Percentiles rank a stretch among this genome's conserved stretches.
Conservation (phyloP, 495 filamentous ascomycete genomes). For the Articulospora tetracladia region DNA sequence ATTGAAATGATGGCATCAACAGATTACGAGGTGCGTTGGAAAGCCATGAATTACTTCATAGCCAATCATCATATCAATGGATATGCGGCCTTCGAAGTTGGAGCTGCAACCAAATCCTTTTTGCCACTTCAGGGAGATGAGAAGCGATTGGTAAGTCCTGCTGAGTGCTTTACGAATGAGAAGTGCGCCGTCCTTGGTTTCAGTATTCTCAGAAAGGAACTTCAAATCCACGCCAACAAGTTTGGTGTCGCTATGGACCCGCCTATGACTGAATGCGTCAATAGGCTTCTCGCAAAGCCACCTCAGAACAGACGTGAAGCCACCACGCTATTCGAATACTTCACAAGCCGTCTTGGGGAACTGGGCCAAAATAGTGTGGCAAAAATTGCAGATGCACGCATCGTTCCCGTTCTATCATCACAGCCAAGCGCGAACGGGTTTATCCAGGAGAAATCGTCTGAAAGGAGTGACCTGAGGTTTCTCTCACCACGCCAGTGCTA, state of each 20-base stretch:
- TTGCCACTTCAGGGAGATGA: constrained; percentile 67
- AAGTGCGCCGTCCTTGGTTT: constrained; percentile 74
- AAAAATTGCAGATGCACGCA: constrained; percentile 54
- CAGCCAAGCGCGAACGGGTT: constrained; percentile 4
- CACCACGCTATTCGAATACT: constrained; percentile 70
- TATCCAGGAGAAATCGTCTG: constrained; percentile 19
- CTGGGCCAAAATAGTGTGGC: constrained; percentile 57
- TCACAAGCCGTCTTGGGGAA: constrained; percentile 67
- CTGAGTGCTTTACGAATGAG: constrained; percentile 78
- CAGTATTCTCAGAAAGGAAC: constrained; percentile 64
- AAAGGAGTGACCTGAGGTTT: constrained; percentile 32
- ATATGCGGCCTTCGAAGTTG: constrained; percentile 60
- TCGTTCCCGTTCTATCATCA: constrained; percentile 61
- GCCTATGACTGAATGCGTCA: constrained; percentile 67
- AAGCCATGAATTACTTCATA: constrained; percentile 79
- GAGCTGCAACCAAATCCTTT: constrained; percentile 55
- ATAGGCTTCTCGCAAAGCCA: constrained; percentile 63
- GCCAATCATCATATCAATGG: constrained; percentile 70
- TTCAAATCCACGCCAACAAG: constrained; percentile 71
- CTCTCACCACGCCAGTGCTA: constrained; percentile 70
- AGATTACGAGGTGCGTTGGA: constrained; percentile 52
- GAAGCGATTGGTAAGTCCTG: constrained; percentile 60
- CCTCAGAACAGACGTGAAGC: constrained; percentile 63
- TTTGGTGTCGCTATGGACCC: constrained; percentile 83
- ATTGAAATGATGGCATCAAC: constrained; percentile 70